A percentile compares a stretch with the other conserved stretches of the same genome.
phyloP scores from a whole-genome alignment of 441 rosid genomes.

The Lepidium campestre region DNA sequence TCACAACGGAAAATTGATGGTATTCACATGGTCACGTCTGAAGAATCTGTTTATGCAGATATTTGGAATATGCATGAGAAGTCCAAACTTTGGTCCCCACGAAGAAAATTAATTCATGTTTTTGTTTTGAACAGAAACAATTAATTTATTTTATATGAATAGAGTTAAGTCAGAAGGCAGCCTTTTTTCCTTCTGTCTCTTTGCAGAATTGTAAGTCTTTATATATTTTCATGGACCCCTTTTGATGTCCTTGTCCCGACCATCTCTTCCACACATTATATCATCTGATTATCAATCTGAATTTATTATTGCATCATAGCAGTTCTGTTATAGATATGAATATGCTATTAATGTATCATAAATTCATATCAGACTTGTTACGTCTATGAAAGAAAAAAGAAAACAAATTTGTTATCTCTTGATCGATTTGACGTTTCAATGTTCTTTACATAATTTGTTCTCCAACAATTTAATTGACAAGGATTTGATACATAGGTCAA shows the following conservation, averaged over 20 bases:
- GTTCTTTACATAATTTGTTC: too few species aligned
- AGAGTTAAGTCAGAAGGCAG: conserved; percentile 26
- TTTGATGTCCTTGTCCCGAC: conserved; percentile 20
- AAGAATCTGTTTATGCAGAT: conserved; percentile 18
- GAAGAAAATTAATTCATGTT: background rate
- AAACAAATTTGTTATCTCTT: background rate
- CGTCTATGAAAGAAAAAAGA: background rate
- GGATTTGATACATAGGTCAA: too few species aligned
- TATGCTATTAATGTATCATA: background rate
- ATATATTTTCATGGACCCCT: conserved; percentile 24
- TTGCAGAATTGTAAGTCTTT: conserved; percentile 22
- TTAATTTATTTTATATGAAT: background rate
- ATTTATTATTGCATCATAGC: conserved; percentile 5
- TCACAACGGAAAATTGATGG: conserved; percentile 6
- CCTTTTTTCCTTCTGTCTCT: conserved; percentile 16
- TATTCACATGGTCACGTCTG: conserved; percentile 27
- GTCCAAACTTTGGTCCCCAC: conserved; percentile 23
- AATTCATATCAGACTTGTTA: background rate
- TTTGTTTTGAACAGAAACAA: background rate
- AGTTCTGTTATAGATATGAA: background rate
- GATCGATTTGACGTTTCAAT: conserved; percentile 4
- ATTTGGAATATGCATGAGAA: conserved; percentile 24
- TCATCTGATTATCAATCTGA: conserved; percentile 11
- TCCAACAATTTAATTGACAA: too few species aligned
- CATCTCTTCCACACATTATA: conserved; percentile 26